These are phyloP conservation scores for Peronospora destructor DNA, from an alignment of 352 stramenopile genomes.

Conservation along the genomic window DNA sequence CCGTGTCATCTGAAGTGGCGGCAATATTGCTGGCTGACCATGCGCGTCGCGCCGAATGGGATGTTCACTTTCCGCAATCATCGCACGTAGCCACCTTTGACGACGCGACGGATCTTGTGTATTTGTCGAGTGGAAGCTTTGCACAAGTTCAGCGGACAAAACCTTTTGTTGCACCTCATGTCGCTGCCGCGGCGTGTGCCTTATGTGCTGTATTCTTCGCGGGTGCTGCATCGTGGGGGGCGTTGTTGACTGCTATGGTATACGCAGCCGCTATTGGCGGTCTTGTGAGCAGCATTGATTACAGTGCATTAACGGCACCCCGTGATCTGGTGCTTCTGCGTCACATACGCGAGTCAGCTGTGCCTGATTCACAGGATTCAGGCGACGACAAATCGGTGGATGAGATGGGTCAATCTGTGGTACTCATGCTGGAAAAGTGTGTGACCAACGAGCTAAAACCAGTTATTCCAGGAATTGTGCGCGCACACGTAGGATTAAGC, in stretches of 20 bases:
- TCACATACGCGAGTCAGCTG: conserved; percentile 61
- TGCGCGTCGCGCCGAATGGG: conserved; percentile 65
- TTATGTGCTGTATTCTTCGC: conserved; percentile 41
- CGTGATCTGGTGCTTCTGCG: conserved; percentile 69
- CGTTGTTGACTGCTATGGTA: conserved; percentile 40
- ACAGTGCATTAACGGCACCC: conserved; percentile 39
- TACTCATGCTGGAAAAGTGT: conserved; percentile 75
- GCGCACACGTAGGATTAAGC: conserved; percentile 53
- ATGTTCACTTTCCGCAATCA: conserved; percentile 62
- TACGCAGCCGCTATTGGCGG: conserved; percentile 43
- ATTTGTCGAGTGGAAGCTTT: conserved; percentile 49
- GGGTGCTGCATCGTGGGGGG: conserved; percentile 33
- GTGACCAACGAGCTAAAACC: conserved; percentile 72
- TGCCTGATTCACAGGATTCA: conserved; percentile 32
- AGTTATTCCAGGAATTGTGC: conserved; percentile 31
- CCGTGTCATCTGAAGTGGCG: conserved; percentile 58
- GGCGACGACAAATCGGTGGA: conserved; percentile 31
- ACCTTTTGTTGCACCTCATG: conserved; percentile 43
- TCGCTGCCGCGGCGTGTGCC: conserved; percentile 38
- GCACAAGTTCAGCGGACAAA: conserved; percentile 35
- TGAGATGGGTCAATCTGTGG: conserved; percentile 53
- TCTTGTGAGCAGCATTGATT: conserved; percentile 46
- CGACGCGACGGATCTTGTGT: conserved; percentile 65
- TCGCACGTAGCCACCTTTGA: conserved; percentile 64
- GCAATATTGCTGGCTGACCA: conserved; percentile 60